Evolutionary conservation across 768 basidiomycete species (phyloP).

Genomic region (Mycena indigotica): DNA sequence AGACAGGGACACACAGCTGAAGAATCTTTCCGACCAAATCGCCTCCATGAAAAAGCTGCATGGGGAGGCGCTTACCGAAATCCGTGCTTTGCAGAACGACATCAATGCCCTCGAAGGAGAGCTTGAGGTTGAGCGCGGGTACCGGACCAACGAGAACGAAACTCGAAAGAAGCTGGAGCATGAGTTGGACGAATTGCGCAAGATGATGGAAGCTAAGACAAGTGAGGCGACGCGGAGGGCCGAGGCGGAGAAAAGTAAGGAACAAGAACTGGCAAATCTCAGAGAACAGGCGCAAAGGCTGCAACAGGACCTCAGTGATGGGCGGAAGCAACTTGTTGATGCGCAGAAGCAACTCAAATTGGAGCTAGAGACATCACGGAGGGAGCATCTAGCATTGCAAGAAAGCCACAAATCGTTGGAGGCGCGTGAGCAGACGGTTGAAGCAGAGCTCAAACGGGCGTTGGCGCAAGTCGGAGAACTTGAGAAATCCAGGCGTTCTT

Average conservation of each 20-base stretch:
- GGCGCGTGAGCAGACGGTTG: constrained; percentile 57
- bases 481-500: constrained; percentile 66
- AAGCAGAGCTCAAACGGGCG: constrained; percentile 50
- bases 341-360: constrained; percentile 72
- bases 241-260: constrained; percentile 86
- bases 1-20: constrained; percentile 75
- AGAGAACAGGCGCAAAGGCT: constrained; percentile 62
- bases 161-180: constrained; percentile 67
- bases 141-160: constrained; percentile 45
- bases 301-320: constrained; percentile 67
- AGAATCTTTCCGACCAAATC: constrained; percentile 54
- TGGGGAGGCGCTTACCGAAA: constrained; percentile 55
- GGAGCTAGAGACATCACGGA: constrained; percentile 66
- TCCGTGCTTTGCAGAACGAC: constrained; percentile 68
- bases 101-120: constrained; percentile 68
- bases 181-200: constrained; percentile 85
- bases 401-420: constrained; percentile 66
- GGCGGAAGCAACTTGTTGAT: constrained; percentile 62
- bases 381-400: constrained; percentile 63
- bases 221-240: constrained; percentile 82
- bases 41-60: constrained; percentile 57
- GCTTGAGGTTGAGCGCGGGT: constrained; percentile 58
- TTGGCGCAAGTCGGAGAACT: constrained; percentile 55
- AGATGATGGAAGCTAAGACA: constrained; percentile 81
- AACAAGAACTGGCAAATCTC: constrained; percentile 76